phyloP scores from a whole-genome alignment of 225 moss, liverwort and hornwort genomes.

The Physcomitrium patens region DNA sequence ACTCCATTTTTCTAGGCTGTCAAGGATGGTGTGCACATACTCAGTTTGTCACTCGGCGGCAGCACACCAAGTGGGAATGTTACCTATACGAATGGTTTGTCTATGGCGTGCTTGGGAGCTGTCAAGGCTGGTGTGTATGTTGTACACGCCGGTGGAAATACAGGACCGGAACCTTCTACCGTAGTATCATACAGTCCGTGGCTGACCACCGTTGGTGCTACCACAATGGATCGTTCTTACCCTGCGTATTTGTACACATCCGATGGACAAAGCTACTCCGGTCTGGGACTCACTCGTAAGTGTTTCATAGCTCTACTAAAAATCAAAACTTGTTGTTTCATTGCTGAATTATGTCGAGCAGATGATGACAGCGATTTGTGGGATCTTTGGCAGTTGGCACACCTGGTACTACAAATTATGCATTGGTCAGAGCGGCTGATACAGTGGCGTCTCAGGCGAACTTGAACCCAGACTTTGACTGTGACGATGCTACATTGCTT shows the following conservation, averaged over 20 bases:
- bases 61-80: background rate
- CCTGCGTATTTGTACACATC: slow-evolving; percentile 44
- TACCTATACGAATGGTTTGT: slow-evolving; percentile 41
- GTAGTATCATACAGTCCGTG: slow-evolving; percentile 54
- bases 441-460: slow-evolving; percentile 12
- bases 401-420: slow-evolving; percentile 28
- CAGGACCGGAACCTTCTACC: slow-evolving; percentile 41
- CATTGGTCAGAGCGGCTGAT: slow-evolving; percentile 42
- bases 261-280: slow-evolving; percentile 32
- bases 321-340: background rate
- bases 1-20: slow-evolving; percentile 33
- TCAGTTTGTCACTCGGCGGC: slow-evolving; percentile 59
- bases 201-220: slow-evolving; percentile 50
- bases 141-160: slow-evolving; percentile 56
- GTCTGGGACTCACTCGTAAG: slow-evolving; percentile 59
- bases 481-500: slow-evolving; percentile 21
- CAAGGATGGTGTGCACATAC: slow-evolving; percentile 47
- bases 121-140: slow-evolving; percentile 37
- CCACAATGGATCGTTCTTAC: slow-evolving; percentile 56
- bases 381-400: slow-evolving; percentile 41
- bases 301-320: background rate
- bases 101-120: slow-evolving; percentile 54
- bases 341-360: background rate
- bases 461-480: slow-evolving; percentile 41
- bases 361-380: background rate